phyloP scores from a whole-genome alignment of 345 rosid genomes.

The Salix viminalis region DNA sequence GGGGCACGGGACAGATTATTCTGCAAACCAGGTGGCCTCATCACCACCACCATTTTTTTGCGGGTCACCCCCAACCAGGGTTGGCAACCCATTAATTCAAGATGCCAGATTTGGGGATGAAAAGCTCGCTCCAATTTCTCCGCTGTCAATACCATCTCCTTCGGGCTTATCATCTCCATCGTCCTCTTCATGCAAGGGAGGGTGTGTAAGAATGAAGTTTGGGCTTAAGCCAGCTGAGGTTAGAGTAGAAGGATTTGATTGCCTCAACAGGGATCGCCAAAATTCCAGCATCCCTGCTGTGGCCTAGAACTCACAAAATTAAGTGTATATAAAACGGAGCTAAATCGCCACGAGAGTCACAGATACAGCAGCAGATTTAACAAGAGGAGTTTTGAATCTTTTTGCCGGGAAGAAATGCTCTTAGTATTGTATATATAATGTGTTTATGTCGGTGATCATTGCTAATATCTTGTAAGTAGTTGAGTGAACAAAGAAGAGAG shows the following conservation, averaged over 20 bases:
- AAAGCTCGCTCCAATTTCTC: slow-evolving; percentile 35
- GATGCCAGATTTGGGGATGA: slow-evolving; percentile 84
- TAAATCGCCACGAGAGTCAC: slow-evolving; percentile 27
- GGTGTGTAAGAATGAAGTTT: slow-evolving; percentile 65
- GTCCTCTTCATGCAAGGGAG: slow-evolving; percentile 57
- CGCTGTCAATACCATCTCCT: slow-evolving; percentile 48
- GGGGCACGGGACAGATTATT: slow-evolving; percentile 49
- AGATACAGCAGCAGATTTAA: slow-evolving; percentile 29
- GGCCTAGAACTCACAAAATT: slow-evolving; percentile 57
- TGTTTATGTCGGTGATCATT: slow-evolving; percentile 27
- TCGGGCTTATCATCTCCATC: slow-evolving; percentile 53
- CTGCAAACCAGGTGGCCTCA: slow-evolving; percentile 40
- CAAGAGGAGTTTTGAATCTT: slow-evolving; percentile 35
- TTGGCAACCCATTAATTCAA: slow-evolving; percentile 67
- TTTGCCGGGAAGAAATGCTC: slow-evolving; percentile 22
- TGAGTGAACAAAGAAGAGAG: slow-evolving; percentile 21
- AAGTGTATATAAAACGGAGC: slow-evolving; percentile 68
- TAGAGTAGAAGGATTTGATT: slow-evolving; percentile 99
- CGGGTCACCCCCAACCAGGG: slow-evolving; percentile 92
- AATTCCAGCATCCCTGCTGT: slow-evolving; percentile 95
- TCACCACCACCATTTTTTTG: slow-evolving; percentile 71
- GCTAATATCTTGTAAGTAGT: slow-evolving; percentile 41
- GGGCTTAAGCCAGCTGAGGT: slow-evolving; percentile 83
- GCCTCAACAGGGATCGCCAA: slow-evolving; percentile 91
- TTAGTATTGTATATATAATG: slow-evolving; percentile 32